Conservation (phyloP, 1,284 basidiomycete species). For the Boletus hoseneyae region DNA sequence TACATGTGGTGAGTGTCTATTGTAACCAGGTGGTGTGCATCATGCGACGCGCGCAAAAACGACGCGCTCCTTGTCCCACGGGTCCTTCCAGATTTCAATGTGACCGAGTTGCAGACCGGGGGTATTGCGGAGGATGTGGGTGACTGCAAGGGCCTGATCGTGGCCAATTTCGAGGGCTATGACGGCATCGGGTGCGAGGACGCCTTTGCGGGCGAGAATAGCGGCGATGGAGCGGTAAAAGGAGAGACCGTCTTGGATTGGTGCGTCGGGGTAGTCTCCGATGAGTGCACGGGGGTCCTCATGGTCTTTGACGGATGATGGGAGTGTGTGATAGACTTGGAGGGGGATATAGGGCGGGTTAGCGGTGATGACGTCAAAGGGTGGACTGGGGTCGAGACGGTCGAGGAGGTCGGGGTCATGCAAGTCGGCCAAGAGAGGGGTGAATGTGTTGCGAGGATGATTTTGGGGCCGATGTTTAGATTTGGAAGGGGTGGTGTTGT, state of each 20-base stretch:
- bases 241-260: slow-evolving; percentile 52
- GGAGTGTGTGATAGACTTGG: slow-evolving; percentile 60
- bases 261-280: slow-evolving; percentile 52
- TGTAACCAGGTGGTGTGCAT: slow-evolving; percentile 16
- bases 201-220: slow-evolving; percentile 46
- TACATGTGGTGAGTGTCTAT: not conserved
- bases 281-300: slow-evolving; percentile 82
- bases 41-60: slow-evolving; percentile 46
- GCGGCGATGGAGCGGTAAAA: slow-evolving; percentile 76
- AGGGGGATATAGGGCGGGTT: slow-evolving; percentile 92
- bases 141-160: slow-evolving; percentile 64
- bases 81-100: slow-evolving; percentile 74
- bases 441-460: slow-evolving; percentile 42
- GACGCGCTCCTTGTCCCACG: slow-evolving; percentile 67
- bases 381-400: slow-evolving; percentile 31
- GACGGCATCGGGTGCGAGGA: slow-evolving; percentile 48
- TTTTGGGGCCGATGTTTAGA: too few species aligned
- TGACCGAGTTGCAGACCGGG: slow-evolving; percentile 47
- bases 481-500: too few species aligned
- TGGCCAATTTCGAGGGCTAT: slow-evolving; percentile 81
- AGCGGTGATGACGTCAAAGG: slow-evolving; percentile 79
- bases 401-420: slow-evolving; percentile 39
- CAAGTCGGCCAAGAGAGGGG: slow-evolving; percentile 45
- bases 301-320: slow-evolving; percentile 65
- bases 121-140: slow-evolving; percentile 48